These are phyloP conservation scores for Talaromyces rugulosus DNA, from an alignment of 2,329 filamentous ascomycete genomes.

Conservation along the genomic window DNA sequence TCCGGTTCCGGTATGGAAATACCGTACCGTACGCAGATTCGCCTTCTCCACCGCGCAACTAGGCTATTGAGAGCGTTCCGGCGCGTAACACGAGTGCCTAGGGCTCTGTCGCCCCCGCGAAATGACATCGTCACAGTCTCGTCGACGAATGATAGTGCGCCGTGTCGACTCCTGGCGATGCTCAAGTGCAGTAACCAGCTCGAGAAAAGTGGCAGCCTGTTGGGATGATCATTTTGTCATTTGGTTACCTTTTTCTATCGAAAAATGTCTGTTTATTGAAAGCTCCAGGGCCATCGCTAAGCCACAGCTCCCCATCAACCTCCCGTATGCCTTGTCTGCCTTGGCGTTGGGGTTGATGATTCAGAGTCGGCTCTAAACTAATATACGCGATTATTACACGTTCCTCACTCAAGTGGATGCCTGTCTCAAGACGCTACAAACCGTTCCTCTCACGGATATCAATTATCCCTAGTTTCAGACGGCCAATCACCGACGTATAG, in stretches of 20 bases:
- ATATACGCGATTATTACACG: background rate
- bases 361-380: background rate
- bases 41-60: background rate
- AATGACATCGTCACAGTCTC: slow-evolving; percentile 10
- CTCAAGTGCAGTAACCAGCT: background rate
- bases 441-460: background rate
- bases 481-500: background rate
- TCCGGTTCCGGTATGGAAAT: background rate
- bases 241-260: background rate
- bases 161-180: background rate
- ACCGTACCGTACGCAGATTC: background rate
- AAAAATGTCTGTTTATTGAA: background rate
- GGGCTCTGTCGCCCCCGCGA: slow-evolving; percentile 4
- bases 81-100: slow-evolving; percentile 12
- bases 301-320: background rate
- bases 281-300: background rate
- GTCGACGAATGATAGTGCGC: background rate
- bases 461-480: background rate
- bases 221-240: background rate
- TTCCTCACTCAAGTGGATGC: background rate
- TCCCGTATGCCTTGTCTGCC: background rate
- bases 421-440: background rate
- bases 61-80: background rate
- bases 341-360: background rate
- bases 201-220: background rate